Evolutionary conservation across 768 basidiomycete species (phyloP).

Genomic region (Lactarius quietus): DNA sequence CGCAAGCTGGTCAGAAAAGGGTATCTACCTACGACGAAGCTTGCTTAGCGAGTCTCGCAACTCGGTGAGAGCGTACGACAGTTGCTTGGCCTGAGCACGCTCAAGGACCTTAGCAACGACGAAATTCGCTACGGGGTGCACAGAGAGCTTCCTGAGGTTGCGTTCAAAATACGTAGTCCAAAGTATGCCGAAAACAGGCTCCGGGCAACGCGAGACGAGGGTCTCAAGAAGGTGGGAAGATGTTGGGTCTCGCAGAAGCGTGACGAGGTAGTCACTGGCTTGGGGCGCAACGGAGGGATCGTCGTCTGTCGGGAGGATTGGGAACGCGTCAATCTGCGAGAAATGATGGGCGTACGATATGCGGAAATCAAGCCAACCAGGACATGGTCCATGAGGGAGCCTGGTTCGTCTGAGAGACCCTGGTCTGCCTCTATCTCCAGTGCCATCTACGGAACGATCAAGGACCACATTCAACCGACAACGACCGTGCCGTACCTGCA

Average conservation of each 20-base stretch:
- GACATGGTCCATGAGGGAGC: conserved; percentile 79
- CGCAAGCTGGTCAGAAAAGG: not conserved
- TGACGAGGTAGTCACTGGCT: conserved; percentile 74
- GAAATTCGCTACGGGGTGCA: conserved; percentile 93
- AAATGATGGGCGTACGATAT: conserved; percentile 45
- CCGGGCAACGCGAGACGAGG: conserved; percentile 60
- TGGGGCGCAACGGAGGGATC: conserved; percentile 39
- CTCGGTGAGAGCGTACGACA: conserved; percentile 57
- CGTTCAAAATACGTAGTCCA: conserved; percentile 80
- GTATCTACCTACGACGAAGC: conserved; percentile 59
- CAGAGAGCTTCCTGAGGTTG: conserved; percentile 66
- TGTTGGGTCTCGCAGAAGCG: conserved; percentile 79
- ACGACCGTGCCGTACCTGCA: conserved; percentile 49
- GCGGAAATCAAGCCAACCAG: conserved; percentile 70
- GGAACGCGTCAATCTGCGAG: not conserved
- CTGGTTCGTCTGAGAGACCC: conserved; percentile 51
- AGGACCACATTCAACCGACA: conserved; percentile 12
- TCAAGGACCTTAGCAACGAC: conserved; percentile 79
- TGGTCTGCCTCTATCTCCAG: conserved; percentile 78
- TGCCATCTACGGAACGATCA: conserved; percentile 52
- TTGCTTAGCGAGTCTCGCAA: conserved; percentile 55
- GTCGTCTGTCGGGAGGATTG: conserved; percentile 34
- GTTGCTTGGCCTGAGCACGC: conserved; percentile 51
- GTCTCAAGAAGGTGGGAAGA: conserved; percentile 91
- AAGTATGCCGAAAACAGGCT: conserved; percentile 54